phyloP scores from a whole-genome alignment of 1,284 basidiomycete genomes.

The Ustilago bromivora region DNA sequence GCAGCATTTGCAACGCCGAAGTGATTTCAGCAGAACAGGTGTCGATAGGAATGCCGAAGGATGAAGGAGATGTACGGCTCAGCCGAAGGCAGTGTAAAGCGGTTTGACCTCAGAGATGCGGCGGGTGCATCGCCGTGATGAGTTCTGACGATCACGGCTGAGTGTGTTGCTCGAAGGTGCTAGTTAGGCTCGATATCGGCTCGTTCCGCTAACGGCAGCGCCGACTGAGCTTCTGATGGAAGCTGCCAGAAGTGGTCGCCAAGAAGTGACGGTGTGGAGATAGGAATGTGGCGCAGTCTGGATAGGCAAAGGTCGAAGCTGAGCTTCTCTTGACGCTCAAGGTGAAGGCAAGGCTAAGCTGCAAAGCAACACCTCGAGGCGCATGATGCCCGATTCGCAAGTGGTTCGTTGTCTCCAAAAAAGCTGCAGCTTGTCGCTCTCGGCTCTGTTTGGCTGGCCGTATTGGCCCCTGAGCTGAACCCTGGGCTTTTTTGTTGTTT shows the following conservation, averaged over 20 bases:
- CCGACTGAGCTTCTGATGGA: neutral
- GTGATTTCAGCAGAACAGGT: neutral
- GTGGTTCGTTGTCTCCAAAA: neutral
- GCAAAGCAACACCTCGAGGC: neutral
- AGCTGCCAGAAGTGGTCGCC: neutral
- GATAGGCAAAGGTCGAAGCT: neutral
- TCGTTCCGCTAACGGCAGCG: neutral
- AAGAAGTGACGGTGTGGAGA: neutral
- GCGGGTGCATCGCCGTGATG: neutral
- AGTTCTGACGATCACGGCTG: neutral
- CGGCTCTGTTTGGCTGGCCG: slow-evolving; percentile 1
- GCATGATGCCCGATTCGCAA: neutral
- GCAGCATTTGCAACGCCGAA: neutral
- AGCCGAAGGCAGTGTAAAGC: neutral
- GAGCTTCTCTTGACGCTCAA: neutral
- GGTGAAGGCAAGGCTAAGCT: neutral
- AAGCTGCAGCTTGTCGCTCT: slow-evolving; percentile 5
- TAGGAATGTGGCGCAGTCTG: neutral
- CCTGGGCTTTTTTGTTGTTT: slow-evolving; percentile 18
- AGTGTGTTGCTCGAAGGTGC: neutral
- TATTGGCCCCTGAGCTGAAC: slow-evolving; percentile 30
- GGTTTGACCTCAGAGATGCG: neutral
- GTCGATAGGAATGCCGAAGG: neutral
- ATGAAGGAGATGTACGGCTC: neutral
- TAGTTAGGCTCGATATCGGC: neutral